Base-by-base conservation (phyloP, 2,329 filamentous ascomycete species). In the Penicillium sumatraense region DNA sequence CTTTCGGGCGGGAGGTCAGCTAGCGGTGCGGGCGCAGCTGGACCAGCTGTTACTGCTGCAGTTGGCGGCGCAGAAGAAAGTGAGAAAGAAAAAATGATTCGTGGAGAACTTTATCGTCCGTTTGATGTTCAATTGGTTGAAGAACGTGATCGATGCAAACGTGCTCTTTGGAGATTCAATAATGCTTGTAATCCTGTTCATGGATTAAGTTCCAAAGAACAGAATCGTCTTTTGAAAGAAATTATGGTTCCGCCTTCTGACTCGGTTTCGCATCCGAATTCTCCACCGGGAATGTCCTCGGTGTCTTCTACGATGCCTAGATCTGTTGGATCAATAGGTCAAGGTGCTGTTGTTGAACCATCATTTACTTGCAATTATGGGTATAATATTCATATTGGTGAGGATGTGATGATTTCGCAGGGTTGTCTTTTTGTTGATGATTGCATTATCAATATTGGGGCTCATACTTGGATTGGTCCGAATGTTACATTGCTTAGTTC, bases 311-410 rank as follows among this genome's bases (percentile, higher is more conserved):
- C n/a, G n/a, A n/a, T n/a, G 72, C 83, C 51, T 81, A 80, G 36
- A 81, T 83, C 63, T 69, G 56, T 60, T 78, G 52, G 90, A 84
- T 53, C 83, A 21, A 83, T 95, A 5, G 91, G 91, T n/a, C 83
- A 87, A 14, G 86, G 88, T 52, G 88, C 90, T 5, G 81, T 88
- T 38, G 89, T 99, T 23, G 91, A 96, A 67, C 86, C 90, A 2
- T 93, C 93, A 0, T 98, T 99, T 72, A 87, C 83, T 44, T 97
- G 93, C 71, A 92, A 97, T 68, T 97, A 97, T 68, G 95, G 95
- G 0, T 98, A 96, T 77, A 98, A 99, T 72, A 89, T 98, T 65
- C 84, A 84, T 45, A 89, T 99, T 62, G 93, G 90, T 11, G 88
- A 93, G 64, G 88, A 95, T 60, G 91, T 96, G 2, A 84, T 88